phyloP scores from a whole-genome alignment of 2,329 filamentous ascomycete genomes.

The Fusarium sp. region DNA sequence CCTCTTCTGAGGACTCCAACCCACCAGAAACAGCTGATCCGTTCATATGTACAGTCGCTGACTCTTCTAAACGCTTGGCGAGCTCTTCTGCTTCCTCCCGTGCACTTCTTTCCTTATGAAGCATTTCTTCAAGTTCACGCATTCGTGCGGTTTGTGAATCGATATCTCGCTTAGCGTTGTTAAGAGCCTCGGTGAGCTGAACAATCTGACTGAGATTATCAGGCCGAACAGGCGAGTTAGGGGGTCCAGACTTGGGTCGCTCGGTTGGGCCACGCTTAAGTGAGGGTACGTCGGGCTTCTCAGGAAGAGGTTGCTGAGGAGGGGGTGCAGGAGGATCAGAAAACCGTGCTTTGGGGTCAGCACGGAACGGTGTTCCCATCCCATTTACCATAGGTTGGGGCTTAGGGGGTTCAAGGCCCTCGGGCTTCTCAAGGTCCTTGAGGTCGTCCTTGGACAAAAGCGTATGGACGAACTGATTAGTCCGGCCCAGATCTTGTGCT shows the following conservation, averaged over 20 bases:
- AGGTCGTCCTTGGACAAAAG: conserved; percentile 78
- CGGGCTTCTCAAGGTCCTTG: conserved; percentile 66
- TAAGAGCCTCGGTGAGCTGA: conserved; percentile 85
- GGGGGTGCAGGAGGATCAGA: conserved; percentile 94
- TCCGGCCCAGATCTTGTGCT: conserved; percentile 84
- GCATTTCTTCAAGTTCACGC: conserved; percentile 78
- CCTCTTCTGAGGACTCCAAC: conserved; percentile 24
- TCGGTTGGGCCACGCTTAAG: conserved; percentile 83
- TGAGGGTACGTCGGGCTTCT: conserved; percentile 85
- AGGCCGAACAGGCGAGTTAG: conserved; percentile 69
- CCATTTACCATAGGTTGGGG: conserved; percentile 61
- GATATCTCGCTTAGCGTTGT: conserved; percentile 85
- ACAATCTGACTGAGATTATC: conserved; percentile 79
- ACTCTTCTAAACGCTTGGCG: conserved; percentile 75
- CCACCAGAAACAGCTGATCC: conserved; percentile 40
- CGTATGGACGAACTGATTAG: conserved; percentile 82
- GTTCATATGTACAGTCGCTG: conserved; percentile 51
- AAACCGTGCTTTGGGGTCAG: conserved; percentile 85
- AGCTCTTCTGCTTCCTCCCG: conserved; percentile 87
- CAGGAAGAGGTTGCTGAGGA: conserved; percentile 90
- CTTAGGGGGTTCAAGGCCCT: conserved; percentile 61
- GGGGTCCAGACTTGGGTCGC: conserved; percentile 68
- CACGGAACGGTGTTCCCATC: conserved; percentile 66
- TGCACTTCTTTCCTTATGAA: conserved; percentile 83
- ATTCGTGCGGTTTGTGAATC: conserved; percentile 84